Percentiles rank a stretch among this genome's conserved stretches.
These are phyloP conservation scores for Yamadazyma endophytica DNA, from an alignment of 805 yeast genomes.

Conservation along the genomic window DNA sequence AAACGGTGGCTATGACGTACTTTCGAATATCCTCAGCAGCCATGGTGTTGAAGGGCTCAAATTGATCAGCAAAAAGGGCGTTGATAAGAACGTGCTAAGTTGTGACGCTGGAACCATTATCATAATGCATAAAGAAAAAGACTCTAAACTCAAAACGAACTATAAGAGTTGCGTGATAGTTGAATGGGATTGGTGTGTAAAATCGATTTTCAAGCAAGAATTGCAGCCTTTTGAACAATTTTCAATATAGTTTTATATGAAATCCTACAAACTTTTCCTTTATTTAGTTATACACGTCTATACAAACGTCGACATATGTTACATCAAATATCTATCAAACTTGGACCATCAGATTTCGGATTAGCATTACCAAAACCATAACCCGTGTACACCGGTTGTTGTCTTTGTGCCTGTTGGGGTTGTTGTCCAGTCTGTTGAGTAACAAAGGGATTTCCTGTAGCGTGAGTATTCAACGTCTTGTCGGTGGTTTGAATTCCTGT, in stretches of 20 bases:
- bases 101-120: conserved; percentile 10
- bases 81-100: conserved; percentile 2
- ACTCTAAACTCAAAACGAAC: conserved; percentile 22
- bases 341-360: conserved; percentile 36
- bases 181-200: conserved; percentile 66
- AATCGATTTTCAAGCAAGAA: conserved; percentile 48
- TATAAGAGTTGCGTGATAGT: conserved; percentile 23
- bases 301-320: conserved; percentile 1
- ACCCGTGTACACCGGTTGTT: conserved; percentile 68
- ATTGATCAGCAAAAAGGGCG: conserved; percentile 11
- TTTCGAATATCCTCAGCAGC: conserved; percentile 52
- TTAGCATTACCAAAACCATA: conserved; percentile 86
- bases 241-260: conserved; percentile 5
- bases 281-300: conserved; percentile 1
- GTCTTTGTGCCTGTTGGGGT: conserved; percentile 17
- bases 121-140: conserved; percentile 34
- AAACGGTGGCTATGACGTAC: conserved; percentile 56
- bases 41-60: conserved; percentile 47
- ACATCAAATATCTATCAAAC: conserved; percentile 41
- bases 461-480: conserved; percentile 29
- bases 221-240: conserved; percentile 19
- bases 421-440: conserved; percentile 49
- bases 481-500: conserved; percentile 58
- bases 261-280: not conserved
- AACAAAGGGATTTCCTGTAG: conserved; percentile 57